phyloP scores from a whole-genome alignment of 2,329 filamentous ascomycete species.

The Diatrype stigma region DNA sequence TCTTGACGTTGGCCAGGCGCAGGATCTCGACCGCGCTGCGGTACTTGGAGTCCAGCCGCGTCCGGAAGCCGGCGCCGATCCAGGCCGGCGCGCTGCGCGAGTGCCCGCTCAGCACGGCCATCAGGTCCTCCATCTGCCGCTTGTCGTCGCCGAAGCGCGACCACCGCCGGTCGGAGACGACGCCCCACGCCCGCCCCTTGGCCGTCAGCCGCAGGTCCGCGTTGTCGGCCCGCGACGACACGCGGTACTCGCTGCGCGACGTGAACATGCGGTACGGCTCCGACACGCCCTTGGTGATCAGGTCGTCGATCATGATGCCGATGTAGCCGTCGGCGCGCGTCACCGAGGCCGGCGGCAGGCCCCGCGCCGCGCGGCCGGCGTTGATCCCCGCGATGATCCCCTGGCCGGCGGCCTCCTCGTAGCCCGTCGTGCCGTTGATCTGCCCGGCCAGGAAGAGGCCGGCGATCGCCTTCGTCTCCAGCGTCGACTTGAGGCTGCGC shows the following conservation, averaged over 20 bases:
- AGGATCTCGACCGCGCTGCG: constrained; percentile 78
- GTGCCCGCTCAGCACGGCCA: constrained; percentile 53
- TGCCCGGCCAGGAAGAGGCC: constrained; percentile 92
- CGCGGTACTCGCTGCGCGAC: constrained; percentile 88
- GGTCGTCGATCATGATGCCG: constrained; percentile 97
- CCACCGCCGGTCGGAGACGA: constrained; percentile 81
- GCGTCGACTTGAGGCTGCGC: constrained; percentile 76
- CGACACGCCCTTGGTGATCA: constrained; percentile 92
- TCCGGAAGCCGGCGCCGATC: constrained; percentile 64
- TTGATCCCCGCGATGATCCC: constrained; percentile 92
- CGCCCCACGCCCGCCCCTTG: constrained; percentile 70
- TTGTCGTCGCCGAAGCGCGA: constrained; percentile 60
- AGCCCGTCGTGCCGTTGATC: constrained; percentile 97
- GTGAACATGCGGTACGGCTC: constrained; percentile 99
- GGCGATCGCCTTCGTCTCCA: constrained; percentile 88
- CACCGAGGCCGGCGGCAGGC: constrained; percentile 62
- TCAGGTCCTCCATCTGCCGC: constrained; percentile 64
- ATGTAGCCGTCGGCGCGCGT: constrained; percentile 90
- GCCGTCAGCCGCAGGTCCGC: constrained; percentile 82
- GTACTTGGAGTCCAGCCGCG: constrained; percentile 60
- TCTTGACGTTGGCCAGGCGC: constrained; percentile 56
- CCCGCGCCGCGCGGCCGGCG: constrained; percentile 73
- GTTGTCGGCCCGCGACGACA: constrained; percentile 89
- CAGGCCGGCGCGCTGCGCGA: constrained; percentile 60
- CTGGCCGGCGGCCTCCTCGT: constrained; percentile 94